These are phyloP conservation scores for Yamadazyma laniorum DNA, from an alignment of 805 yeast genomes.

Conservation along the genomic window DNA sequence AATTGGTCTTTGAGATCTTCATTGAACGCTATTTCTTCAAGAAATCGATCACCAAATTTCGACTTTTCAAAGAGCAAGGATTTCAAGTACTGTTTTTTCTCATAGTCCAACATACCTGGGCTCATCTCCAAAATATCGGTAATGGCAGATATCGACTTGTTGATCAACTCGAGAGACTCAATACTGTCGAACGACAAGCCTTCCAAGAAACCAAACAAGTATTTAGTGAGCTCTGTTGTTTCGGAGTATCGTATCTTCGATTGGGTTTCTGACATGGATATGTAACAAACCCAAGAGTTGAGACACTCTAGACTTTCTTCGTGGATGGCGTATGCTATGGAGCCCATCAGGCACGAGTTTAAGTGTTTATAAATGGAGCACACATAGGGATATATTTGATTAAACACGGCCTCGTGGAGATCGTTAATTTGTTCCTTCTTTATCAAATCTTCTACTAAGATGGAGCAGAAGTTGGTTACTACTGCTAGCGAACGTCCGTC, in stretches of 20 bases:
- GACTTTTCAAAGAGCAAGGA: conserved; percentile 38
- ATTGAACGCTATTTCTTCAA: conserved; percentile 29
- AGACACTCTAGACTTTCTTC: conserved; percentile 19
- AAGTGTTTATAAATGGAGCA: conserved; percentile 19
- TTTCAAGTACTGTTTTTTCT: conserved; percentile 21
- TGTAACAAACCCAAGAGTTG: conserved; percentile 37
- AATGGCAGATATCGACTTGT: conserved; percentile 30
- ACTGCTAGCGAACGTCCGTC: conserved; percentile 13
- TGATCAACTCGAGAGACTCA: conserved; percentile 16
- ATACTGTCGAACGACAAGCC: conserved; percentile 13
- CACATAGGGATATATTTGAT: conserved; percentile 4
- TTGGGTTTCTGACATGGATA: conserved; percentile 33
- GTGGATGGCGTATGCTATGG: conserved; percentile 4
- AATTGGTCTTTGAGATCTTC: conserved; percentile 28
- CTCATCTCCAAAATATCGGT: conserved; percentile 48
- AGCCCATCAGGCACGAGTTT: not conserved
- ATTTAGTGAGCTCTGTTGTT: conserved; percentile 25
- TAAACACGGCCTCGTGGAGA: conserved; percentile 39
- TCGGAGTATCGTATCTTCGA: conserved; percentile 31
- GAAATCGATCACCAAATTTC: conserved; percentile 44
- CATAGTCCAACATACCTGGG: conserved; percentile 37
- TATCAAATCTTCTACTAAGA: conserved; percentile 50
- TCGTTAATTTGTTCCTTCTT: conserved; percentile 30
- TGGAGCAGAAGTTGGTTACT: conserved; percentile 24
- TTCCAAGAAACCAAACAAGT: conserved; percentile 16